Percentiles rank a stretch among this genome's conserved stretches.
phyloP scores from a whole-genome alignment of 352 stramenopile genomes.

The Pythium folliculosum region DNA sequence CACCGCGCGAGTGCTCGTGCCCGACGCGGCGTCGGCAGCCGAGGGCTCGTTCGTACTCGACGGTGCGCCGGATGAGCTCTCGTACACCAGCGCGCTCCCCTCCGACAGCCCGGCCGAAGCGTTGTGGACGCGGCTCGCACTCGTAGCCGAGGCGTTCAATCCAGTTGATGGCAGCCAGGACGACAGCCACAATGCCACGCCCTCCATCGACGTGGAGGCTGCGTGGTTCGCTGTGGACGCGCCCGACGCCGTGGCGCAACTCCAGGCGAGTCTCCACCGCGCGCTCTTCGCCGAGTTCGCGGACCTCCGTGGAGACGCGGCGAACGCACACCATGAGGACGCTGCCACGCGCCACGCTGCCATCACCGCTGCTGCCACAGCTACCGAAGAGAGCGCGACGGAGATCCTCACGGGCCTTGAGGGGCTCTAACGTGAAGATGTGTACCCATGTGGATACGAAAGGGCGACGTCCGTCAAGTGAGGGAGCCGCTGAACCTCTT shows the following conservation, averaged over 20 bases:
- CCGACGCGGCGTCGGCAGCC: not conserved
- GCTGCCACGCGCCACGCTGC: not conserved
- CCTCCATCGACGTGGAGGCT: not conserved
- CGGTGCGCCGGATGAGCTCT: not conserved
- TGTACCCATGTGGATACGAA: conserved; percentile 11
- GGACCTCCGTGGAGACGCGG: not conserved
- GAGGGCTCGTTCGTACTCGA: not conserved
- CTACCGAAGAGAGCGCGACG: conserved; percentile 2
- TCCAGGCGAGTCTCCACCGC: conserved; percentile 17
- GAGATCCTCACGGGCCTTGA: conserved; percentile 13
- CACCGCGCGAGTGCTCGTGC: not conserved
- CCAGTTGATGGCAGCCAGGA: not conserved
- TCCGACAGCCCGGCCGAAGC: not conserved
- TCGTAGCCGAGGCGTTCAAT: not conserved
- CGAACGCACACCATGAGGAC: not conserved
- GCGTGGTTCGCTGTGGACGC: conserved; percentile 19
- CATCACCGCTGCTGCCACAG: not conserved
- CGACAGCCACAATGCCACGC: not conserved
- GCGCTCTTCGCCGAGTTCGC: conserved; percentile 15
- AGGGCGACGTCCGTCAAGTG: not conserved
- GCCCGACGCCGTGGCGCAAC: not conserved
- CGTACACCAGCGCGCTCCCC: not conserved
- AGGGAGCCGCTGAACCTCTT: not conserved
- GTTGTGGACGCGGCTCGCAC: not conserved
- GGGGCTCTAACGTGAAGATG: conserved; percentile 7